Evolutionary conservation across 2,329 filamentous ascomycete genomes (phyloP), one percentile per base, ranked within the genome.

Genomic region (Coniosporium tulheliwenetii): DNA sequence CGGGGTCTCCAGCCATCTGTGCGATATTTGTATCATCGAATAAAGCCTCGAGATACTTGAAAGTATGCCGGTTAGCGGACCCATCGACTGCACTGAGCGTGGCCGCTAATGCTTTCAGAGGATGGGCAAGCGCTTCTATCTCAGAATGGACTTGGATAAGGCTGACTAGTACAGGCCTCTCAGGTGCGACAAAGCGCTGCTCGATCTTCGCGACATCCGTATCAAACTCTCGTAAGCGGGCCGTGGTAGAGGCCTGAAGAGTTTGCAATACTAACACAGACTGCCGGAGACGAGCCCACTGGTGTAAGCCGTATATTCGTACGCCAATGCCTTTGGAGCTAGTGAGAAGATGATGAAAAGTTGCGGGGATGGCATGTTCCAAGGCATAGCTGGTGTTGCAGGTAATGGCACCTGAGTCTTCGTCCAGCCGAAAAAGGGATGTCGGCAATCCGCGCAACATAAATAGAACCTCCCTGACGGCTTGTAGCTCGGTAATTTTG

Each of bases 361-460:
- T 15, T 48, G 56, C 39, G 41, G 46, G 2, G 42, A 38, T 42
- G 54, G 48, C 29, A 37, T 42, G 14, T 36, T 43, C 13, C 38
- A 45, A 29, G 45, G 37, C 7, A 30, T 34, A 33, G 44, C 30
- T 8, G 19, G 32, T 16, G 38, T 35, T 15, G 32, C 26, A 45
- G 50, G 31, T 47, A 47, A 44, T 44, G 10, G 36, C 52, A 30
- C 46, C 52, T 7, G 48, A 49, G 19, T 47, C 42, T 30, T 40
- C 54, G 48, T 64, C 57, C 47, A 52, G 46, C 8, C 48, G 42
- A 50, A 87, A 94, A 1, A 94, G 54, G 1, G 77, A 79, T 2
- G 82, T 89, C 5, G 78, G 72, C 3, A 91, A 63, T 1, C 87
- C 87, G 41, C 77, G 74, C 0, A 96, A 70, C 84, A 95, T 93